These are phyloP conservation scores for Aspergillus sp. DNA, from an alignment of 2,329 filamentous ascomycete species.

Conservation along the genomic window DNA sequence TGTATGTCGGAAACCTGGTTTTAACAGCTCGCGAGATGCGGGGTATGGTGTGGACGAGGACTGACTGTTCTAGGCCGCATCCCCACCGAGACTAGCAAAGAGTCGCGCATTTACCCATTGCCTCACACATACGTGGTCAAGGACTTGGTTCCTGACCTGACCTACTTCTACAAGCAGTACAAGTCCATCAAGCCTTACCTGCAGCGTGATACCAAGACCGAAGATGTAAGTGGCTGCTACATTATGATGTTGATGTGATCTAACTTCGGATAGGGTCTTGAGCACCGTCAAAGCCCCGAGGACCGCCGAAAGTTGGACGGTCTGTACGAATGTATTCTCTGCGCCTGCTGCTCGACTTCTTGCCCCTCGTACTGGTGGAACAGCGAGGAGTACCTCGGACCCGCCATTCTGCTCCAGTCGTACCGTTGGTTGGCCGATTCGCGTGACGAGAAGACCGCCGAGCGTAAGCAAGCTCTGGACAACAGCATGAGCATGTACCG, in stretches of 20 bases:
- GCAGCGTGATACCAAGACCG: slow-evolving; percentile 77
- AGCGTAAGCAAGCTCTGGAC: slow-evolving; percentile 87
- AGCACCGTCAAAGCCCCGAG: slow-evolving; percentile 83
- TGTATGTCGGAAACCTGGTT: slow-evolving; percentile 58
- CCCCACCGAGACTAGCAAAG: slow-evolving; percentile 71
- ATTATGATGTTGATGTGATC: background rate
- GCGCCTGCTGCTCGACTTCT: slow-evolving; percentile 97
- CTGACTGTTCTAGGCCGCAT: slow-evolving; percentile 68
- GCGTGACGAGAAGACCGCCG: slow-evolving; percentile 80
- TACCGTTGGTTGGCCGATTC: slow-evolving; percentile 97
- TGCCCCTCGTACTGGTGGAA: slow-evolving; percentile 99
- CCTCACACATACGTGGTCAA: slow-evolving; percentile 99
- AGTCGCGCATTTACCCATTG: slow-evolving; percentile 93
- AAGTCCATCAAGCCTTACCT: slow-evolving; percentile 99
- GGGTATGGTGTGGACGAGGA: no score
- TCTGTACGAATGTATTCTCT: slow-evolving; percentile 98
- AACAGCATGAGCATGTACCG: slow-evolving; percentile 99
- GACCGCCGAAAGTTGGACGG: slow-evolving; percentile 97
- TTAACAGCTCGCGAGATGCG: no score
- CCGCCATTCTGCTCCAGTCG: slow-evolving; percentile 92
- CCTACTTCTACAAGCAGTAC: slow-evolving; percentile 99
- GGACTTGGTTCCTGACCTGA: slow-evolving; percentile 95
- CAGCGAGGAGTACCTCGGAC: slow-evolving; percentile 95
- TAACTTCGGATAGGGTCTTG: slow-evolving; percentile 63
- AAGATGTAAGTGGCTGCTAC: slow-evolving; percentile 62